Evolutionary conservation across 257 asterid species (phyloP).

Genomic region (Lithospermum erythrorhizon): DNA sequence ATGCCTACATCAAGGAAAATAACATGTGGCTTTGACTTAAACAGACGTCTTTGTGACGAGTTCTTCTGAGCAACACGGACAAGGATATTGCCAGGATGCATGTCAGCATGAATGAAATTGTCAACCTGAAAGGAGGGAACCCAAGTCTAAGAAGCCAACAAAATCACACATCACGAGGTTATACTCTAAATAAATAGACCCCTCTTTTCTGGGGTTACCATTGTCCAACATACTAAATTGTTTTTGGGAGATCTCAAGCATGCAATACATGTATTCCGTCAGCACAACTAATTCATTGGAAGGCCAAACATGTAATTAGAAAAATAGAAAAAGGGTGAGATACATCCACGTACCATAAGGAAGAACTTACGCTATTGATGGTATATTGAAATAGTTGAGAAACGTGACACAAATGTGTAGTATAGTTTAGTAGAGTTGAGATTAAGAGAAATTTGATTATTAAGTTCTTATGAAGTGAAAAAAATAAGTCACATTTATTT

Average conservation of each 20-base stretch:
- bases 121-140: slow-evolving; percentile 22
- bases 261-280: neutral
- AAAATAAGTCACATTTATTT: too few relatives aligned
- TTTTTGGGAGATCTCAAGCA: neutral
- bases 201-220: neutral
- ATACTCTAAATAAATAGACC: neutral
- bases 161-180: neutral
- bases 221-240: neutral
- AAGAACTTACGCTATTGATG: neutral
- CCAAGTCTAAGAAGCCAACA: neutral
- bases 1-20: slow-evolving; percentile 39
- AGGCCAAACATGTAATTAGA: neutral
- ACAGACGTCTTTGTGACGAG: slow-evolving; percentile 22
- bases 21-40: slow-evolving; percentile 38
- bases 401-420: too few relatives aligned
- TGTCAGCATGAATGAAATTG: slow-evolving; percentile 39
- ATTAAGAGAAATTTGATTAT: too few relatives aligned
- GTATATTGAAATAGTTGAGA: too few relatives aligned
- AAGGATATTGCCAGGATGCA: slow-evolving; percentile 42
- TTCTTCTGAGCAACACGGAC: slow-evolving; percentile 28
- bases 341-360: neutral
- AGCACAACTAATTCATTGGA: neutral
- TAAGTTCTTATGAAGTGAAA: too few relatives aligned
- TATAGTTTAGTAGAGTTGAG: neutral
- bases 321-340: neutral